These are phyloP conservation scores for Starmerella tilneyi DNA, from an alignment of 805 yeast genomes.

Conservation along the genomic window DNA sequence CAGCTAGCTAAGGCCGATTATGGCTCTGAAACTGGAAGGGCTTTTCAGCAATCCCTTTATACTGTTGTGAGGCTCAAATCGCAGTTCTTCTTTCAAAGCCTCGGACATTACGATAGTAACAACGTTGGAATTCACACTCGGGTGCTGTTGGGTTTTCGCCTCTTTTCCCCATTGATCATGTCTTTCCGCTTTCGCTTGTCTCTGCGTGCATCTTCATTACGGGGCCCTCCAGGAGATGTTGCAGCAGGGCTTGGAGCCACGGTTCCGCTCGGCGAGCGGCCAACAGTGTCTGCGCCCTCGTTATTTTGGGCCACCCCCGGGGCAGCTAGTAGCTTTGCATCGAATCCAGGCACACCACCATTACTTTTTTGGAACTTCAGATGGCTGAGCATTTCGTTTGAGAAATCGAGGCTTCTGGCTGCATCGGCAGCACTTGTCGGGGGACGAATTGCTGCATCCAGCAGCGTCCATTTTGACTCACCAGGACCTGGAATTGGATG, in stretches of 20 bases:
- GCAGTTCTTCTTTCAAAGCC: too few species aligned
- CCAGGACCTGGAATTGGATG: slow-evolving; percentile 33
- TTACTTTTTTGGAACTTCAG: slow-evolving; percentile 56
- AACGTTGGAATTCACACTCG: not conserved
- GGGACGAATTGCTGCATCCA: slow-evolving; percentile 32
- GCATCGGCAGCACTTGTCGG: slow-evolving; percentile 39
- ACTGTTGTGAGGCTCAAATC: too few species aligned
- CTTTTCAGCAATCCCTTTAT: too few species aligned
- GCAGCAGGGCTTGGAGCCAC: slow-evolving; percentile 4
- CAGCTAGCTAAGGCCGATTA: too few species aligned
- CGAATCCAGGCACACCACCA: slow-evolving; percentile 69
- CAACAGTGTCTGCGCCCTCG: slow-evolving; percentile 3
- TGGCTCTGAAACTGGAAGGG: too few species aligned
- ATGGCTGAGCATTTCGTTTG: slow-evolving; percentile 38
- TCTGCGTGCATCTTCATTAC: slow-evolving; percentile 6
- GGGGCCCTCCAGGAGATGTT: slow-evolving; percentile 3
- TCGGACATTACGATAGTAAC: not conserved
- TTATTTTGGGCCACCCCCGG: slow-evolving; percentile 13
- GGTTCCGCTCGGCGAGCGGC: slow-evolving; percentile 2
- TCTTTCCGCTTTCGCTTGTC: slow-evolving; percentile 22
- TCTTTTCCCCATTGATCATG: slow-evolving; percentile 10
- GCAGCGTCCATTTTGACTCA: slow-evolving; percentile 25
- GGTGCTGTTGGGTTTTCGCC: slow-evolving; percentile 6
- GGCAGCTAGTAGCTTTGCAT: slow-evolving; percentile 51
- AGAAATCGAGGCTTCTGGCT: slow-evolving; percentile 12